Evolutionary conservation across 2,329 filamentous ascomycete species (phyloP).

Genomic region (Ceratocystis huliohia): DNA sequence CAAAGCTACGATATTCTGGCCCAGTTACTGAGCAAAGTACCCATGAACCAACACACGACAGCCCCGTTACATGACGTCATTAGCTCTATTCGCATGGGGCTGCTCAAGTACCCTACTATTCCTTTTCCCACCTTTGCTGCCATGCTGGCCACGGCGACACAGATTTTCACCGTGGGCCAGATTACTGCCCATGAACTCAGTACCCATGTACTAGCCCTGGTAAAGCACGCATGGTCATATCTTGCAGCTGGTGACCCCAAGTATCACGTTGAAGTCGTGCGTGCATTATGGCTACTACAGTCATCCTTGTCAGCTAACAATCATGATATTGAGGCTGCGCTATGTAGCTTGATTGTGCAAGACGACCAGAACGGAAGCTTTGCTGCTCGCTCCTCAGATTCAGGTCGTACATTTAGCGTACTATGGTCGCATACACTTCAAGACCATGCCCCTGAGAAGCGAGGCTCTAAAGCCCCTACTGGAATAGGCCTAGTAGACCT

Average conservation of each 20-base stretch:
- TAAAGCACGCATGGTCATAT: slow-evolving; percentile 64
- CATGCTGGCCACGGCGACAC: slow-evolving; percentile 34
- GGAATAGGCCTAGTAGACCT: slow-evolving; percentile 15
- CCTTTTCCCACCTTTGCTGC: slow-evolving; percentile 46
- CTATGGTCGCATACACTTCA: slow-evolving; percentile 72
- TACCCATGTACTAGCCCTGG: slow-evolving; percentile 53
- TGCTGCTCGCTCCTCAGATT: slow-evolving; percentile 41
- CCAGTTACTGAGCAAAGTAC: slow-evolving; percentile 41
- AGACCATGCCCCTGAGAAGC: slow-evolving; percentile 43
- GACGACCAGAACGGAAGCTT: slow-evolving; percentile 37
- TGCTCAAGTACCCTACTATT: slow-evolving; percentile 38
- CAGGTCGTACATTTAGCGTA: slow-evolving; percentile 57
- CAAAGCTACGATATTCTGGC: slow-evolving; percentile 48
- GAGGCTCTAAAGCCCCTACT: slow-evolving; percentile 31
- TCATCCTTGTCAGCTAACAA: slow-evolving; percentile 52
- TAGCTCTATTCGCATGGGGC: slow-evolving; percentile 30
- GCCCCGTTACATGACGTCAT: slow-evolving; percentile 10
- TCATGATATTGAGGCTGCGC: slow-evolving; percentile 67
- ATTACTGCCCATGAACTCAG: slow-evolving; percentile 34
- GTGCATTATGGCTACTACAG: slow-evolving; percentile 76
- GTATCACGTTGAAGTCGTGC: slow-evolving; percentile 85
- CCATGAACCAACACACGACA: slow-evolving; percentile 2
- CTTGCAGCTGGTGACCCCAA: slow-evolving; percentile 75
- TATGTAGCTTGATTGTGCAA: slow-evolving; percentile 55
- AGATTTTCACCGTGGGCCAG: slow-evolving; percentile 13